Base-by-base conservation (phyloP, 164 flowering plant genomes). In the Aristolochia californica region DNA sequence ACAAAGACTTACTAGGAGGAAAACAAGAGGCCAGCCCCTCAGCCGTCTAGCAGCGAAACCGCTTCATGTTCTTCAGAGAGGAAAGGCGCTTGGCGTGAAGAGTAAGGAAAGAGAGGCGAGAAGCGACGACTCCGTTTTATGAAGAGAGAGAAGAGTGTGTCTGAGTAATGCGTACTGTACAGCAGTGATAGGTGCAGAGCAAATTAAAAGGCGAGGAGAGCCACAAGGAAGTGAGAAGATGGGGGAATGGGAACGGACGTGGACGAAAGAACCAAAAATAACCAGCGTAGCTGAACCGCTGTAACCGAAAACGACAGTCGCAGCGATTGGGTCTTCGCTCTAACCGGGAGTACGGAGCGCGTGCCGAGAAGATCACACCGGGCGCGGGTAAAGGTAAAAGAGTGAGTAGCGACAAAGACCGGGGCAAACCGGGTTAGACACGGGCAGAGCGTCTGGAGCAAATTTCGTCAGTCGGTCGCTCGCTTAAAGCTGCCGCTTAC, bases 31-130 rank as follows among this genome's bases (percentile, higher is more conserved):
- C 14, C 45, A 43, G 16, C 45, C 45, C 12, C 0, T 16, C 30
- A 28, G 30, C 4, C 30, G 4, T 28, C 30, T 28, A 28, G 30
- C 7, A 7, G 7, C 4, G 2, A 28, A 7, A 28, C 7, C 30
- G 30, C 30, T 28, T 34, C 11, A 34, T 34, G 1, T 34, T 34
- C 40, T 34, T 34, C 40, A 63, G 69, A 60, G 62, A 21, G 55
- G 26, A 83, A 12, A 83, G 88, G 83, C 84, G 68, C 78, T 77
- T 83, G 67, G 96, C 96, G 96, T 88, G 93, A 85, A 63, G 69
- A 25, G 73, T 61, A 75, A 77, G 74, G 74, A 45, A 50, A 45
- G 34, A 14, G 66, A 54, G 58, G 64, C 20, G n/a, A 56, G 5
- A 18, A 21, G 7, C 67, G 67, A 14, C 52, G 2, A 22, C 14